phyloP scores from a whole-genome alignment of 352 stramenopile genomes.

The Plasmopara viticola region DNA sequence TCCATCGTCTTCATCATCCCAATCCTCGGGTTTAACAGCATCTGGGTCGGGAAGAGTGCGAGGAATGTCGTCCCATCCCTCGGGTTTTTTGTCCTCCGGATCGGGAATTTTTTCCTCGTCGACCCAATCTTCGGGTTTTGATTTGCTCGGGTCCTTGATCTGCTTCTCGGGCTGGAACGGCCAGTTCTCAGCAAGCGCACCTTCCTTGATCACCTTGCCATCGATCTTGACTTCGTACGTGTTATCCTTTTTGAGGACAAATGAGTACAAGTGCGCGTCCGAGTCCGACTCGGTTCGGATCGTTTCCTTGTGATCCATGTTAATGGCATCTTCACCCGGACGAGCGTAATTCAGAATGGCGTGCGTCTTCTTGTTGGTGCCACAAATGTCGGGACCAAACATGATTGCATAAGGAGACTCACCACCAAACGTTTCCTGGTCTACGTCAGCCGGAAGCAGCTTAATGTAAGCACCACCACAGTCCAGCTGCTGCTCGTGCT shows the following conservation, averaged over 20 bases:
- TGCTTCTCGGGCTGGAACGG: constrained; percentile 93
- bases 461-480: constrained; percentile 99
- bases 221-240: constrained; percentile 97
- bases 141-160: constrained; percentile 95
- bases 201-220: constrained; percentile 90
- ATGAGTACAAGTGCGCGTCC: constrained; percentile 97
- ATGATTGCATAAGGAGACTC: constrained; percentile 96
- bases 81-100: constrained; percentile 94
- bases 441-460: constrained; percentile 90
- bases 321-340: constrained; percentile 90
- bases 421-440: constrained; percentile 91
- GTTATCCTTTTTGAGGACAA: constrained; percentile 96
- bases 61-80: constrained; percentile 98
- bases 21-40: constrained; percentile 97
- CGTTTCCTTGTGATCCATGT: constrained; percentile 87
- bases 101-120: constrained; percentile 95
- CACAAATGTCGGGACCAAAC: constrained; percentile 99
- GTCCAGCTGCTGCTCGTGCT: constrained; percentile 98
- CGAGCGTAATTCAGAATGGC: constrained; percentile 97
- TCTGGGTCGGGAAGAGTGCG: constrained; percentile 96
- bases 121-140: constrained; percentile 98
- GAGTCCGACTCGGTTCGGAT: constrained; percentile 72
- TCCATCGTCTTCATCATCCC: constrained; percentile 99
- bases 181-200: constrained; percentile 92
- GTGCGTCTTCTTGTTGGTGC: constrained; percentile 94